These are phyloP conservation scores for Sporothrix curviconia DNA, from an alignment of 2,329 filamentous ascomycete species.

Conservation along the genomic window DNA sequence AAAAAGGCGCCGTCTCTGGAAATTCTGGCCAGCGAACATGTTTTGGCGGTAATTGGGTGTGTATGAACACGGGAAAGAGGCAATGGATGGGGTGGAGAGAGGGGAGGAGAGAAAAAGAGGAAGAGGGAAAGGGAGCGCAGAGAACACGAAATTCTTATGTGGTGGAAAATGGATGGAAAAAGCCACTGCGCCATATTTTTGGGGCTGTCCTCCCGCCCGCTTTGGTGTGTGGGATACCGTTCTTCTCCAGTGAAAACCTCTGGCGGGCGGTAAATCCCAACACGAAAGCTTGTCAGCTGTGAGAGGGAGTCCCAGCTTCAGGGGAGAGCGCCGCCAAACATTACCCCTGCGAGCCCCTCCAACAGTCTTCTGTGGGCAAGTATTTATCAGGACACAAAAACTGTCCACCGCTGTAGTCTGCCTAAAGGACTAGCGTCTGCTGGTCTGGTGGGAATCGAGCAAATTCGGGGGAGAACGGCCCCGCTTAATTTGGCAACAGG, in stretches of 20 bases:
- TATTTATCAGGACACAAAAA: not conserved
- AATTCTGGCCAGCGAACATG: constrained; percentile 71
- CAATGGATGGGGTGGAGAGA: not conserved
- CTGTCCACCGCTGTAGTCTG: no score
- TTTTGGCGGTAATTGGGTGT: constrained; percentile 28
- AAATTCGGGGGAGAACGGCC: constrained; percentile 18
- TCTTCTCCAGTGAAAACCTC: not conserved
- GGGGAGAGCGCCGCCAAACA: not conserved
- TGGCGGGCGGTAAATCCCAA: not conserved
- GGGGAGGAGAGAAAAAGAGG: constrained; percentile 3
- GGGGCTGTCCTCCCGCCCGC: not conserved
- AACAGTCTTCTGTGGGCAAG: not conserved
- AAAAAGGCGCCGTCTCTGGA: constrained; percentile 77
- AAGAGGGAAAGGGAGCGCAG: not conserved
- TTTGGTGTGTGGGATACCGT: constrained; percentile 1
- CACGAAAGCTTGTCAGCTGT: no score
- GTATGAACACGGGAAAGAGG: not conserved
- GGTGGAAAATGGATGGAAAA: constrained; percentile 7
- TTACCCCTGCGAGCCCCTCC: not conserved
- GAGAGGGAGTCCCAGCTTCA: not conserved
- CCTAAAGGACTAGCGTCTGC: no score
- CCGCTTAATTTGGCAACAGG: constrained; percentile 6
- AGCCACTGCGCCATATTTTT: constrained; percentile 12
- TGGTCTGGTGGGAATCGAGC: constrained; percentile 11
- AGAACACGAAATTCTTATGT: constrained; percentile 10